These are phyloP conservation scores for Penicillium roqueforti DNA, from an alignment of 495 filamentous ascomycete species.

Conservation along the genomic window DNA sequence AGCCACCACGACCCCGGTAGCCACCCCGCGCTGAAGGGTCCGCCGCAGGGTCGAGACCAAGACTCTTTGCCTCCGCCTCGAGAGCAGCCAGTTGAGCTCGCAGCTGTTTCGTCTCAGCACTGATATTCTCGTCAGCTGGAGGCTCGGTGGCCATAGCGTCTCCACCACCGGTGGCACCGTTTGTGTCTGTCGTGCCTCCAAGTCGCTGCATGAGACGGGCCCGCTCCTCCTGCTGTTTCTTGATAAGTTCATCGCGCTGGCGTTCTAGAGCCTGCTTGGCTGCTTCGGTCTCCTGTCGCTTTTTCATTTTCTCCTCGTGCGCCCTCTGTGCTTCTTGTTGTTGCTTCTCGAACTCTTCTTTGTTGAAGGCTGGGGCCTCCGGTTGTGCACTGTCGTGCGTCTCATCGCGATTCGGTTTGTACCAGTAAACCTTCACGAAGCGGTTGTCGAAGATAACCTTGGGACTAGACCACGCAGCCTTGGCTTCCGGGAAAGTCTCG, in stretches of 20 bases:
- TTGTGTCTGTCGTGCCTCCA: slow-evolving; percentile 39
- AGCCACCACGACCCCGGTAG: slow-evolving; percentile 45
- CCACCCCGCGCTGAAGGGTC: slow-evolving; percentile 33
- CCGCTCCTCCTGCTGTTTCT: slow-evolving; percentile 72
- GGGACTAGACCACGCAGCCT: slow-evolving; percentile 81
- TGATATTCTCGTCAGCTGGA: slow-evolving; percentile 48
- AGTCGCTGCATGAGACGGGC: slow-evolving; percentile 62
- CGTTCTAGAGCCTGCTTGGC: slow-evolving; percentile 69
- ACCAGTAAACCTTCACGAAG: slow-evolving; percentile 98
- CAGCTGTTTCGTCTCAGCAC: slow-evolving; percentile 59
- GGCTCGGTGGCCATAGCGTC: slow-evolving; percentile 16
- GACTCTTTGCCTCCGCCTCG: slow-evolving; percentile 75
- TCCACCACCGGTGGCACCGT: slow-evolving; percentile 21
- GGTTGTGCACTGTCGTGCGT: slow-evolving; percentile 26
- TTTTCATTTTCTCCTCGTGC: slow-evolving; percentile 71
- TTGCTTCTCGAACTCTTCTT: slow-evolving; percentile 69
- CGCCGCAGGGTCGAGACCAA: slow-evolving; percentile 65
- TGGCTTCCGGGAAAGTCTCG: slow-evolving; percentile 65
- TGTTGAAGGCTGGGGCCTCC: slow-evolving; percentile 54
- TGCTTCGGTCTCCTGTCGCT: slow-evolving; percentile 68
- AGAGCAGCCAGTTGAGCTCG: slow-evolving; percentile 76
- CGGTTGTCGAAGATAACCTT: slow-evolving; percentile 96
- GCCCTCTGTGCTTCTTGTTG: slow-evolving; percentile 76
- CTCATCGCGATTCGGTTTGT: slow-evolving; percentile 57
- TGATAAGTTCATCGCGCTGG: slow-evolving; percentile 69